phyloP scores from a whole-genome alignment of 768 basidiomycete genomes.

The Tylopilus plumbeoviolaceoides region DNA sequence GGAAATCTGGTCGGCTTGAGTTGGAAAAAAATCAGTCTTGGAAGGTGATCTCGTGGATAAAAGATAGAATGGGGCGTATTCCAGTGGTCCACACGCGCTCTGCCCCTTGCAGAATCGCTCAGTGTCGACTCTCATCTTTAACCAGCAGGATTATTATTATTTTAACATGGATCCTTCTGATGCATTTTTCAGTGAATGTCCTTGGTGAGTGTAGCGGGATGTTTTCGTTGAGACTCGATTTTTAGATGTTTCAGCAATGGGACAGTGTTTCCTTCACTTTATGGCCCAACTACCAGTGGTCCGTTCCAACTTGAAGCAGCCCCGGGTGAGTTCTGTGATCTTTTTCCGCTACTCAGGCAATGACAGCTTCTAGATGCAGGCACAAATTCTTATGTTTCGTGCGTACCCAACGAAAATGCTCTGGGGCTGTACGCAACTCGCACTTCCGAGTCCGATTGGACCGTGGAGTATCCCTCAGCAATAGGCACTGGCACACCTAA shows the following conservation, averaged over 20 bases:
- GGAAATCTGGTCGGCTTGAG: too few species aligned
- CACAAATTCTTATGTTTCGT: neutral
- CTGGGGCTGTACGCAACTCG: neutral
- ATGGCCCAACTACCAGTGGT: neutral
- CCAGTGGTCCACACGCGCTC: neutral
- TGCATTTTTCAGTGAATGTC: neutral
- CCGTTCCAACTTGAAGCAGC: neutral
- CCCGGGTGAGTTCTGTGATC: neutral
- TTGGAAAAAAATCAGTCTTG: too few species aligned
- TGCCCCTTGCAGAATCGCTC: neutral
- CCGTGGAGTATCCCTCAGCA: neutral
- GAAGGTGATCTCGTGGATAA: conserved; percentile 3
- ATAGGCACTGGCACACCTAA: neutral
- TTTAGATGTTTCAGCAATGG: neutral
- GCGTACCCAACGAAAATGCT: neutral
- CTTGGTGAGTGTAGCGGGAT: neutral
- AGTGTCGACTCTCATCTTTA: neutral
- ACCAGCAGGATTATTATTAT: neutral
- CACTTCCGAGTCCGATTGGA: neutral
- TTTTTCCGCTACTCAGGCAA: neutral
- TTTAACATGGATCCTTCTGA: neutral
- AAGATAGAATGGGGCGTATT: neutral
- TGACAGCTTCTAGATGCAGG: conserved; percentile 4
- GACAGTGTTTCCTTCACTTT: neutral
- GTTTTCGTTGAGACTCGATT: neutral